These are phyloP conservation scores for Perilla frutescens DNA, from an alignment of 257 asterid species.

Conservation along the genomic window DNA sequence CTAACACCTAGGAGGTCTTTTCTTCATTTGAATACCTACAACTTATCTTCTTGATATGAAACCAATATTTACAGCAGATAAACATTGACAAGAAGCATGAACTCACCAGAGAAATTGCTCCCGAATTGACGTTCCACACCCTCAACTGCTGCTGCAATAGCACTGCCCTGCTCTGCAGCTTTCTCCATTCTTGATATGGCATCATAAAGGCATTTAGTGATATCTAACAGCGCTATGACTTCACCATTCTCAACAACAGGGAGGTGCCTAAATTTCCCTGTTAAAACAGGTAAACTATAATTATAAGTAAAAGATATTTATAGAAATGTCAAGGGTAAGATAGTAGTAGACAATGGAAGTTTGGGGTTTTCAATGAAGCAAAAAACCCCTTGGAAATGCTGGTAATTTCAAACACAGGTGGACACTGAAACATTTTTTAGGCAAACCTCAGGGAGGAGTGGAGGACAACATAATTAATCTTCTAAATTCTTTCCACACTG, in stretches of 20 bases:
- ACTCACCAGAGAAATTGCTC: slow-evolving; percentile 78
- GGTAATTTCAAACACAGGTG: background rate
- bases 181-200: slow-evolving; percentile 98
- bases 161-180: slow-evolving; percentile 99
- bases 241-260: slow-evolving; percentile 99
- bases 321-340: background rate
- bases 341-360: background rate
- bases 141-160: slow-evolving; percentile 98
- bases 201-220: slow-evolving; percentile 95
- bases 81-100: slow-evolving; percentile 7
- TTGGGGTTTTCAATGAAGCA: background rate
- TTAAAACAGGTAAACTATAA: slow-evolving; percentile 18
- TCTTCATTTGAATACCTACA: background rate
- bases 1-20: background rate
- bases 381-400: background rate
- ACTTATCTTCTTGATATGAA: background rate
- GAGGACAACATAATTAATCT: slow-evolving; percentile 10
- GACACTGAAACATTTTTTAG: background rate
- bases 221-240: slow-evolving; percentile 91
- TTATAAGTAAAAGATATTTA: slow-evolving; percentile 1
- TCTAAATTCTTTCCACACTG: background rate
- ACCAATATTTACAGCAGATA: slow-evolving; percentile 24
- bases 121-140: slow-evolving; percentile 97
- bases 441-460: slow-evolving; percentile 3
- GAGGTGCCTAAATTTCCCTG: slow-evolving; percentile 96